Conservation (phyloP, 2,329 filamentous ascomycete species). For the Magnaporthiopsis incrustans region DNA sequence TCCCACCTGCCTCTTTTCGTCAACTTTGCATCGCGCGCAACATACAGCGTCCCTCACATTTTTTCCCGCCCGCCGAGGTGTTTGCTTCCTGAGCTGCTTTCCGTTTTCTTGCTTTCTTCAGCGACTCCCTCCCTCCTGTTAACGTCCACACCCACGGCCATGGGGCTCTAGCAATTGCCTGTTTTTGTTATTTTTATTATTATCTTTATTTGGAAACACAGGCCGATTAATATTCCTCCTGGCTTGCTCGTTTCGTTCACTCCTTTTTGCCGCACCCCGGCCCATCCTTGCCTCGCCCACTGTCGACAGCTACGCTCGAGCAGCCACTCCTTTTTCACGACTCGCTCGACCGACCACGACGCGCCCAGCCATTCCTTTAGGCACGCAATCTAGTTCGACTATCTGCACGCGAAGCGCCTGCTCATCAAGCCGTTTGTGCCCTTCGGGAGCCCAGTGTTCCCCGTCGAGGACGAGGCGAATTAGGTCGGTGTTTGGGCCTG, state of each 20-base stretch:
- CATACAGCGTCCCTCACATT: not conserved
- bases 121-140: too few relatives aligned
- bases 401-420: not conserved
- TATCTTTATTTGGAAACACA: not conserved
- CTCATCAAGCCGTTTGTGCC: not conserved
- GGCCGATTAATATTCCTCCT: not conserved
- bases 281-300: not conserved
- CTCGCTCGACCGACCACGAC: not conserved
- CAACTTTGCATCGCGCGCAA: not conserved
- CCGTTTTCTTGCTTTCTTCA: not conserved
- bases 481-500: not conserved
- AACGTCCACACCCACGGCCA: not conserved
- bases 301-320: not conserved
- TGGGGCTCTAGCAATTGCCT: not conserved
- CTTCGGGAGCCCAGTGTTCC: not conserved
- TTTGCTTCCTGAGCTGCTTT: not conserved
- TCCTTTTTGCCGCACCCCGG: not conserved
- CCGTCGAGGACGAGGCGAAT: not conserved
- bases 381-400: slow-evolving; percentile 7
- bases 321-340: not conserved
- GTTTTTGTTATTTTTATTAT: not conserved
- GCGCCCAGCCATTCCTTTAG: not conserved
- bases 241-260: not conserved
- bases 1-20: not conserved
- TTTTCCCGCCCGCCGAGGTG: not conserved